Conservation (phyloP, 768 basidiomycete genomes). For the Cystofilobasidium bisporidii region DNA sequence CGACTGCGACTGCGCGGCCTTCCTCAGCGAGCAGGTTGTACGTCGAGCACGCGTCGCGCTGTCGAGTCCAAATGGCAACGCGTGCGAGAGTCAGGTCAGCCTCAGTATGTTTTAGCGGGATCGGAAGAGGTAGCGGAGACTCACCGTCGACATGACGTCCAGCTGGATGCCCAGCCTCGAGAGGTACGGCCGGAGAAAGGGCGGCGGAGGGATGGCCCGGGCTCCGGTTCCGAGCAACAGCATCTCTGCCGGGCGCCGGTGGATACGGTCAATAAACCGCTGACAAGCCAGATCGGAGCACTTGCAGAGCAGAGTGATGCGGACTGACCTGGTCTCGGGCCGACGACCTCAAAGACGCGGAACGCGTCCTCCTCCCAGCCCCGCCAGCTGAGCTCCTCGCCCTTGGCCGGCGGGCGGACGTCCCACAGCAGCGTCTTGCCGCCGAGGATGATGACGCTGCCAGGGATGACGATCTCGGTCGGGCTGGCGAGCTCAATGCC, state of each 20-base stretch:
- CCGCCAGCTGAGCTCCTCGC: slow-evolving; percentile 44
- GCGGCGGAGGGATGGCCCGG: slow-evolving; percentile 59
- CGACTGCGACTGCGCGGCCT: slow-evolving; percentile 83
- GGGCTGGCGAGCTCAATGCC: neutral
- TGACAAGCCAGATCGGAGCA: too few species aligned
- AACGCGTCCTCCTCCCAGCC: slow-evolving; percentile 69
- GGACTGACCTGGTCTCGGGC: slow-evolving; percentile 72
- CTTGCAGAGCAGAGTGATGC: neutral
- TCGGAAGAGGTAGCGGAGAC: slow-evolving; percentile 15
- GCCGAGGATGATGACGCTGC: slow-evolving; percentile 71
- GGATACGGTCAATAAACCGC: too few species aligned
- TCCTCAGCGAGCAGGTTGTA: slow-evolving; percentile 91
- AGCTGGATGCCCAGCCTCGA: slow-evolving; percentile 70
- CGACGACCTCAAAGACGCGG: slow-evolving; percentile 66
- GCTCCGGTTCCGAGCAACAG: slow-evolving; percentile 79
- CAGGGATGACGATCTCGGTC: slow-evolving; percentile 48
- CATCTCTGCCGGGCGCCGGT: slow-evolving; percentile 54
- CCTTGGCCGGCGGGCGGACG: slow-evolving; percentile 47
- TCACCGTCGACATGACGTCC: slow-evolving; percentile 81
- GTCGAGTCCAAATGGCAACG: neutral
- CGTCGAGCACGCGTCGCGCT: slow-evolving; percentile 87
- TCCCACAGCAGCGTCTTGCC: slow-evolving; percentile 88
- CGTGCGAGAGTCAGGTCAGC: too few species aligned
- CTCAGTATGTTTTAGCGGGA: neutral
- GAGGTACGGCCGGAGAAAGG: slow-evolving; percentile 55